Percentiles rank a stretch among this genome's conserved stretches.
Conservation (phyloP, 495 filamentous ascomycete genomes). For the Parathielavia hyrcaniae region DNA sequence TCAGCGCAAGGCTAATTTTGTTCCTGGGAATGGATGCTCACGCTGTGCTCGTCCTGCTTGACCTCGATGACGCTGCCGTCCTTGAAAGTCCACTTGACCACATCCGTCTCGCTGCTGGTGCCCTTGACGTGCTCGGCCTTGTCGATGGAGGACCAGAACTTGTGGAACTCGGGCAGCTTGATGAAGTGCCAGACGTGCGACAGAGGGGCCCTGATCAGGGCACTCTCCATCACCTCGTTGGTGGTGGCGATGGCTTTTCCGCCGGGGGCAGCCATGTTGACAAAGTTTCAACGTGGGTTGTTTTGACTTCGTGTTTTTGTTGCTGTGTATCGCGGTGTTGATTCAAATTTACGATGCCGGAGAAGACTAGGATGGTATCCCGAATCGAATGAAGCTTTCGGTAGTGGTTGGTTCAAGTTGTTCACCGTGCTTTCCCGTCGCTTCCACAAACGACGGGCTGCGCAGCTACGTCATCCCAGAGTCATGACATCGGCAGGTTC, state of each 20-base stretch:
- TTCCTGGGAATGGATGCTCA: conserved; percentile 27
- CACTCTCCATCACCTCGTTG: conserved; percentile 56
- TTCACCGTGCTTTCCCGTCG: neutral
- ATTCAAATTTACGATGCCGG: no score
- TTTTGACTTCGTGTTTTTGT: neutral
- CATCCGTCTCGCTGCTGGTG: conserved; percentile 52
- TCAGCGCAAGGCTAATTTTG: neutral
- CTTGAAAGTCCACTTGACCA: conserved; percentile 59
- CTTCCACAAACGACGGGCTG: neutral
- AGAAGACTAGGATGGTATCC: no score
- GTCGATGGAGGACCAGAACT: conserved; percentile 54
- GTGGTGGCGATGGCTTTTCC: conserved; percentile 50
- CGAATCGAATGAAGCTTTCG: no score
- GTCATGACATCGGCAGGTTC: conserved; percentile 8
- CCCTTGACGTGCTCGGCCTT: conserved; percentile 54
- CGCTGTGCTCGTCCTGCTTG: conserved; percentile 66
- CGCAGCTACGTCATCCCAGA: conserved; percentile 10
- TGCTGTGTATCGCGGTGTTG: no score
- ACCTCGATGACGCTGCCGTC: conserved; percentile 59
- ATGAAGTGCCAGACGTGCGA: conserved; percentile 61
- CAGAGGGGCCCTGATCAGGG: conserved; percentile 57
- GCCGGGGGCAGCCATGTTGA: neutral
- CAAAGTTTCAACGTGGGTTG: neutral
- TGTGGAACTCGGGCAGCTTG: conserved; percentile 55
- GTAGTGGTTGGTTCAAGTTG: no score